Percentiles rank a stretch among this genome's conserved stretches.
Conservation (phyloP, 2,329 filamentous ascomycete genomes). For the Dissoconium aciculare region DNA sequence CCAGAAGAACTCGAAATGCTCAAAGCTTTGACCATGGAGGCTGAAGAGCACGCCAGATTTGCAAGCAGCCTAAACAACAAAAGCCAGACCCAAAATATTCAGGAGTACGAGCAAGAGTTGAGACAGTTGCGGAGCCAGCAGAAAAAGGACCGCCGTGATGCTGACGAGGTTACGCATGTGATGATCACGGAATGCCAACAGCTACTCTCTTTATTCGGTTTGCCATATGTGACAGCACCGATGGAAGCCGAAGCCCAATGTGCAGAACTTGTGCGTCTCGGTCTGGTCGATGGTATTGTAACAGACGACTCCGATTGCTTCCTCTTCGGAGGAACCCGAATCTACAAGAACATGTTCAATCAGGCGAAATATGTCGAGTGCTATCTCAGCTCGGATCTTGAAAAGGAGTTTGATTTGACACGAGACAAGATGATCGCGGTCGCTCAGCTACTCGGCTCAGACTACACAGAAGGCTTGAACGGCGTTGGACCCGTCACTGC, state of each 20-base stretch:
- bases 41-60: slow-evolving; percentile 86
- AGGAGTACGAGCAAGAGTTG: slow-evolving; percentile 76
- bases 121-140: slow-evolving; percentile 82
- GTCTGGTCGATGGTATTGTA: slow-evolving; percentile 90
- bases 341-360: slow-evolving; percentile 99
- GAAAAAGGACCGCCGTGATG: slow-evolving; percentile 87
- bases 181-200: slow-evolving; percentile 96
- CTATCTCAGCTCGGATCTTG: slow-evolving; percentile 69
- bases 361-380: slow-evolving; percentile 96
- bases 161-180: slow-evolving; percentile 88
- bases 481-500: slow-evolving; percentile 91
- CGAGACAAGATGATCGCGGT: slow-evolving; percentile 78
- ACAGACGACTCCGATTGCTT: slow-evolving; percentile 97
- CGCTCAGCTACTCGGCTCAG: slow-evolving; percentile 79
- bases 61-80: slow-evolving; percentile 74
- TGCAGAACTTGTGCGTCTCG: slow-evolving; percentile 71
- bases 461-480: slow-evolving; percentile 85
- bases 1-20: slow-evolving; percentile 86
- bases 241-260: slow-evolving; percentile 99
- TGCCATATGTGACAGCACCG: slow-evolving; percentile 91
- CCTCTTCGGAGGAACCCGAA: slow-evolving; percentile 83
- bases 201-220: slow-evolving; percentile 73
- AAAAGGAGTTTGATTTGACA: slow-evolving; percentile 75
- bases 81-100: slow-evolving; percentile 51
- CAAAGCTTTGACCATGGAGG: slow-evolving; percentile 72